phyloP scores from a whole-genome alignment of 179 eudicot species.

The Sideroxylon spinosum region DNA sequence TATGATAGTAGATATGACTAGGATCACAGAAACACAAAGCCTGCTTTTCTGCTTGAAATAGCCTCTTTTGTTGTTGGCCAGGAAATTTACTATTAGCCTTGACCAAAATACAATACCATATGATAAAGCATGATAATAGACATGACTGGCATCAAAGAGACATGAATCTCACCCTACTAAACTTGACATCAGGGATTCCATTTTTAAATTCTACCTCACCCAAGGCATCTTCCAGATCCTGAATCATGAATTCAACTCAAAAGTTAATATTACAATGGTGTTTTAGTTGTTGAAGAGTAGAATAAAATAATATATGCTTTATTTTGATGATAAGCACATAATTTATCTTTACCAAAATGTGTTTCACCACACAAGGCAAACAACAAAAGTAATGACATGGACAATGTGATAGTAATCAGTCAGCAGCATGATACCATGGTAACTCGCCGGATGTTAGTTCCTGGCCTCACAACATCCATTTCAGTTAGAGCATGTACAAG shows the following conservation, averaged over 20 bases:
- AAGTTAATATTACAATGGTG: not conserved
- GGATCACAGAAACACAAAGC: not conserved
- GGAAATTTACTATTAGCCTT: not conserved
- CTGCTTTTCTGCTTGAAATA: too few relatives aligned
- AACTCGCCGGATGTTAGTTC: conserved; percentile 63
- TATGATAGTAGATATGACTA: not conserved
- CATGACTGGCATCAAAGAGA: not conserved
- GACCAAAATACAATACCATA: not conserved
- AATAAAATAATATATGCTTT: not conserved
- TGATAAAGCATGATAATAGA: not conserved
- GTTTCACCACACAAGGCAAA: not conserved
- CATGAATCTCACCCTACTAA: conserved; percentile 64
- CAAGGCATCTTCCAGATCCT: conserved; percentile 85
- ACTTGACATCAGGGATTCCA: conserved; percentile 91
- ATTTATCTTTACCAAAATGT: conserved; percentile 6
- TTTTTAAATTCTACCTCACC: conserved; percentile 68
- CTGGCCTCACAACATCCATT: conserved; percentile 80
- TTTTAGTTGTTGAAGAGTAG: not conserved
- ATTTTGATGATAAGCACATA: not conserved
- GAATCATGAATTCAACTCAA: conserved; percentile 21
- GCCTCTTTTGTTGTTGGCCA: not conserved
- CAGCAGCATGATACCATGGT: conserved; percentile 54
- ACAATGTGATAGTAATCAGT: not conserved
- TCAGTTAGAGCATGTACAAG: conserved; percentile 77
- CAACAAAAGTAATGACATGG: not conserved